Evolutionary conservation across 257 asterid species (phyloP), one percentile per base, ranked within the genome.

Genomic region (Salvia hispanica): DNA sequence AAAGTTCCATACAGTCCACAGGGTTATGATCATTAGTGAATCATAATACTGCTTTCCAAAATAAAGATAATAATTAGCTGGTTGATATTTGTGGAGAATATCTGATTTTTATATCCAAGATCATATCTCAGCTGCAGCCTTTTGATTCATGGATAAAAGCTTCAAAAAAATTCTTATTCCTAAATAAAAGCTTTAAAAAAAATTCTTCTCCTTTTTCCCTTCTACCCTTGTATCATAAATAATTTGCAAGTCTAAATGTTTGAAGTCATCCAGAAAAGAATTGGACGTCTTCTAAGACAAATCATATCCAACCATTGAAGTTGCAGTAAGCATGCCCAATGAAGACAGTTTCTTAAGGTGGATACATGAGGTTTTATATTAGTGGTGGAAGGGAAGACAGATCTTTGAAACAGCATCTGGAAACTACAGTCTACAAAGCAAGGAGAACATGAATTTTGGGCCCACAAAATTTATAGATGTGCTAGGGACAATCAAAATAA

Each of bases 1-100:
- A 66, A 69, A 68, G 42, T 64, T 43, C 71, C 59, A 65, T 10
- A 40, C 12, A 15, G 12, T 64, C 43, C 51, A 57, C 50, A 34
- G 69, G 61, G n/a, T 72, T 50, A 25, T 54, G 13, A 55, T 33
- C 47, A 2, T 21, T 18, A 46, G 2, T 34, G 28, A 67, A 69
- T 11, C 39, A 33, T 9, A 58, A 10, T 18, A 59, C 31, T 46
- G 14, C 5, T 33, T 69, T 16, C 61, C 33, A 2, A 36, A 43
- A 67, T 7, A 56, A 42, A 55, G 56, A 33, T 21, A n/a, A 55
- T 56, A 13, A 54, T 56, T 4, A 67, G 44, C 25, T 2, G 21
- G 42, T 13, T 25, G 2, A 3, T 45, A 7, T 43, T 25, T 43
- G n/a, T 0, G 6, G 16, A 43, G 18, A 3, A 9, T 52, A 3